Evolutionary conservation across 2,329 filamentous ascomycete genomes (phyloP), one percentile per base, ranked within the genome.

Genomic region (Sporothrix mexicana): DNA sequence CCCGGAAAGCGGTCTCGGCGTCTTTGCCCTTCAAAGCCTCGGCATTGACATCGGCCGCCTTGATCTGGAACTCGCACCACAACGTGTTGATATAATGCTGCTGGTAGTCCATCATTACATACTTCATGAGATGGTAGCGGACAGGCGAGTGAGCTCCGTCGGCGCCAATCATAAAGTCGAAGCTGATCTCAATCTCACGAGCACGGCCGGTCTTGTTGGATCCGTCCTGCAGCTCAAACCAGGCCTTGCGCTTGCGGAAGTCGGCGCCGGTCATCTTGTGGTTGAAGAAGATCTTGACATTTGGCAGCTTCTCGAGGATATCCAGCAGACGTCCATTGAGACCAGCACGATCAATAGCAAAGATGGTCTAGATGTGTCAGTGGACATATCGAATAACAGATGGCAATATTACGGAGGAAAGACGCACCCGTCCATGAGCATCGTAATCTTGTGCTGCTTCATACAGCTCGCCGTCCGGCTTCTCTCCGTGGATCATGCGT

Each of bases 111-210:
- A 98, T 93, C 12, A 92, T 90, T 0, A 92, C 88, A 78, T 89
- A 98, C 83, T 98, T 98, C 95, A 99, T 99, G 83, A 99, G 85
- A 79, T 98, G 94, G 80, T 94, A 97, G 69, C 96, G 88, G 3
- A 95, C 91, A 59, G 94, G 91, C 0, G 95, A 98, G 82, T 99
- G 95, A 0, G 96, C 96, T 8, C 96, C 96, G 78, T 99, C 96
- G 47, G 95, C 95, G 10, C 96, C 96, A 73, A 99, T 93, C 84
- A 99, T 90, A 76, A 97, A 89, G 81, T 98, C 95, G 77, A 98
- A 98, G n/a, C 85, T 81, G 25, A 97, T 88, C 79, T 97, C 92
- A 71, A 97, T 89, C 81, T 98, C 95, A 9, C 84, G 83, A 0
- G 87, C 83, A n/a, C 89, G 86, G 67, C 81, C 77, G 69, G 82